Evolutionary conservation across 306 rosid species (phyloP), one percentile per base, ranked within the genome.

Genomic region (Citrullus colocynthis): DNA sequence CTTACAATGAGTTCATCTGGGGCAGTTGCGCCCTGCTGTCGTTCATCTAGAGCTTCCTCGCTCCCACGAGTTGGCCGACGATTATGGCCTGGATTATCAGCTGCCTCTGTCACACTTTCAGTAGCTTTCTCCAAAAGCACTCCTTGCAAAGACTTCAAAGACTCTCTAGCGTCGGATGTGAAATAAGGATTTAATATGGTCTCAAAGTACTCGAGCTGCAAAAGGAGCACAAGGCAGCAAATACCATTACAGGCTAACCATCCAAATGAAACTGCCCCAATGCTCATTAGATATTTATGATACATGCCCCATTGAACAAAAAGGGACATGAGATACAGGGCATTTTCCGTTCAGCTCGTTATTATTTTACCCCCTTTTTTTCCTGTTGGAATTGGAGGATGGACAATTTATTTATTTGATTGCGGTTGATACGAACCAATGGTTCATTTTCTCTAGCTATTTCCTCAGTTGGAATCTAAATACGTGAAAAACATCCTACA

Each of bases 1-100:
- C 98, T 96, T 88, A 96, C 99, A 83, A 96, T 91, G 76, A 96
- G 92, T 66, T 96, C 99, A 82, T 96, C 99, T 0, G 99, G 99
- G 77, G 98, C 88, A 48, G 83, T 81, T 41, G 83, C 49, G 81
- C 96, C 98, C 82, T 83, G 93, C 72, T 77, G 93, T 71, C 84
- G 88, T 48, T 95, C 98, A 76, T 96, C 99, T 77, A 82, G 34
- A 36, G 98, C 97, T 16, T 96, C 99, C 84, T 96, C 99, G 79
- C 98, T 92, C 41, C 99, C 99, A 30, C 99, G 99, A 54, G 99
- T 96, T 17, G 96, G 63, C 63, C 98, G 97, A 63, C 98, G 96
- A 80, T 88, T 83, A 78, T 96, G 99, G 62, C 96, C 99, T 44
- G 93, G 97, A 88, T 88, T 85, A 60, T 96, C 99, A 9, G 82